Evolutionary conservation across 2,329 filamentous ascomycete genomes (phyloP), one percentile per base, ranked within the genome.

Genomic region (Stagonosporopsis tanaceti): DNA sequence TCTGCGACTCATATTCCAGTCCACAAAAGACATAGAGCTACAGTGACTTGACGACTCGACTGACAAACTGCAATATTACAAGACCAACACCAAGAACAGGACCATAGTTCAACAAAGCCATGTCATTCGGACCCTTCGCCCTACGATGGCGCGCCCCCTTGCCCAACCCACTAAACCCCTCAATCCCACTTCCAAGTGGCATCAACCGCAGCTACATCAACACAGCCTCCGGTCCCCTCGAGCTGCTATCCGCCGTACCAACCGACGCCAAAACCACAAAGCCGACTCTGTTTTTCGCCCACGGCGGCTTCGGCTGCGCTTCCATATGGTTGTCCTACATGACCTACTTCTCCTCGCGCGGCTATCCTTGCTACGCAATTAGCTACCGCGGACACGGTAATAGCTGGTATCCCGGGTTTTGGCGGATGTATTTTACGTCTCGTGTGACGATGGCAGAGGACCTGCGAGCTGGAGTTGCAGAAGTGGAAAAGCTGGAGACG

Each of bases 231-330:
- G 82, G 83, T 2, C 70, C 74, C 2, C 72, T 85, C n/a, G 83
- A 85, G 64, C 65, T 85, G 3, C 77, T 86, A 27, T 76, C 74
- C 54, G 79, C 78, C n/a, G 62, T 69, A 14, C 77, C 79, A 1
- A 20, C 20, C n/a, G 35, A 41, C 15, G 6, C n/a, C 14, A 50
- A 62, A 7, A 45, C 35, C 27, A 22, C 50, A 28, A 65, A 68
- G 14, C 68, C 77, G 9, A 78, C 81, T 2, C 67, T 85, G 12
- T 78, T 85, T 72, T 84, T 85, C 70, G 74, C 79, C 32, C 83
- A 86, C 60, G 84, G 83, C 37, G 82, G 82, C 46, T 84, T 85
- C 76, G 84, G 83, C 38, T 77, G 76, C 51, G 84, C 84, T 7
- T 80, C 78, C 67, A 77, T 84, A 20, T 86, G 82, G 81, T 73